Evolutionary conservation across 331 rosid genomes (phyloP).

Genomic region (Pyrus hybrid): DNA sequence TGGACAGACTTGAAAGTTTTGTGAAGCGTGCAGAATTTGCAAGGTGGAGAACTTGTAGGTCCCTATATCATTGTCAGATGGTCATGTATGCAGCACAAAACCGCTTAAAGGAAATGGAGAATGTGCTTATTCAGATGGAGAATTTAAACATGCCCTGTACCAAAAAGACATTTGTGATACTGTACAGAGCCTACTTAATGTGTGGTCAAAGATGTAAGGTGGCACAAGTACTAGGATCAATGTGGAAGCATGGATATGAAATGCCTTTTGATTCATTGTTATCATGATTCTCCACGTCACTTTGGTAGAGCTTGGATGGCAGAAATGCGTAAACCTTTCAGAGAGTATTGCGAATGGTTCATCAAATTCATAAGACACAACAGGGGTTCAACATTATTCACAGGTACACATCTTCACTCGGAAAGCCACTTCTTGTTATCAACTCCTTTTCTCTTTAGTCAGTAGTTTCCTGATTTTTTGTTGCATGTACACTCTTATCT

Average conservation of each 20-base stretch:
- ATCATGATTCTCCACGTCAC: slow-evolving; percentile 20
- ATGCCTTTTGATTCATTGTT: slow-evolving; percentile 40
- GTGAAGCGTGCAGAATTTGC: slow-evolving; percentile 50
- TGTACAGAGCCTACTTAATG: slow-evolving; percentile 42
- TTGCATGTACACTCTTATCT: not conserved
- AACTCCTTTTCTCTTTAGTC: not conserved
- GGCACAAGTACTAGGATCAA: slow-evolving; percentile 42
- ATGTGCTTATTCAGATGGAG: slow-evolving; percentile 61
- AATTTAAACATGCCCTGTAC: slow-evolving; percentile 17
- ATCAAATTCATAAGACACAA: slow-evolving; percentile 1
- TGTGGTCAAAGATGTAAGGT: slow-evolving; percentile 49
- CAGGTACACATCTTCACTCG: slow-evolving; percentile 26
- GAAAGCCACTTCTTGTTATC: not conserved
- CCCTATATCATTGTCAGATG: slow-evolving; percentile 68
- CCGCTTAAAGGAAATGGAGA: slow-evolving; percentile 52
- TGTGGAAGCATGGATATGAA: slow-evolving; percentile 71
- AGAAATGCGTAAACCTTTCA: slow-evolving; percentile 8
- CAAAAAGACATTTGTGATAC: slow-evolving; percentile 59
- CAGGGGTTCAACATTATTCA: slow-evolving; percentile 1
- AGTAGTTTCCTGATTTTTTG: not conserved
- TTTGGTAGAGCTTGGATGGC: slow-evolving; percentile 8
- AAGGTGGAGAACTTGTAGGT: slow-evolving; percentile 54
- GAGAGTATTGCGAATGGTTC: slow-evolving; percentile 6
- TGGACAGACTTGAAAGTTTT: slow-evolving; percentile 49
- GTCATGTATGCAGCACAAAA: slow-evolving; percentile 52